Percentiles rank a stretch among this genome's conserved stretches.
Evolutionary conservation across 305 asterid species (phyloP).

Genomic region (Fraxinus paxiana): DNA sequence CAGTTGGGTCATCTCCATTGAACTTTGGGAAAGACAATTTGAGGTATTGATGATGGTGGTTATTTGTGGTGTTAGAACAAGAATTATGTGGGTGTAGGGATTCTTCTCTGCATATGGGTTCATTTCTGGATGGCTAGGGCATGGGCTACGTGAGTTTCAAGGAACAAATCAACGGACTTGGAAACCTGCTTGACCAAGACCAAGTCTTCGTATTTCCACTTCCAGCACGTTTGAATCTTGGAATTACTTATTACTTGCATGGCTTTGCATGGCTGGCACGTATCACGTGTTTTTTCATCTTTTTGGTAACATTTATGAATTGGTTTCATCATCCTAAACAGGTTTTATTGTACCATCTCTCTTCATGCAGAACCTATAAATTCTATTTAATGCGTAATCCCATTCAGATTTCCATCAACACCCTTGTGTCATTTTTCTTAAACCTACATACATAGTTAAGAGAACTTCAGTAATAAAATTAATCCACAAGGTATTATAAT

Average conservation of each 20-base stretch:
- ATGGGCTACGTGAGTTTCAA: too few species aligned
- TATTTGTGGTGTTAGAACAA: too few species aligned
- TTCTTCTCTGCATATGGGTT: too few species aligned
- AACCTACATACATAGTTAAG: neutral
- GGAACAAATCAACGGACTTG: neutral
- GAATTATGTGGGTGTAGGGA: too few species aligned
- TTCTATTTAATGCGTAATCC: neutral
- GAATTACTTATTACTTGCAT: neutral
- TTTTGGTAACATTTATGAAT: neutral
- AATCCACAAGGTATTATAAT: neutral
- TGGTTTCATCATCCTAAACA: neutral
- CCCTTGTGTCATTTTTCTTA: neutral
- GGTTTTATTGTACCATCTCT: neutral
- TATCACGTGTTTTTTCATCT: neutral
- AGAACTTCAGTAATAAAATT: neutral
- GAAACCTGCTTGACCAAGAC: neutral
- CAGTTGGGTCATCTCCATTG: too few species aligned
- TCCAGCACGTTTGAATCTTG: neutral
- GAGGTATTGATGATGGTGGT: too few species aligned
- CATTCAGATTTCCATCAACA: neutral
- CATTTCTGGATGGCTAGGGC: too few species aligned
- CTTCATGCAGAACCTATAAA: conserved; percentile 15
- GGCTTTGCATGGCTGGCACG: neutral
- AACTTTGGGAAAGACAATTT: too few species aligned
- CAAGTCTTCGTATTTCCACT: neutral